Evolutionary conservation across 805 yeast genomes (phyloP), one percentile per base, ranked within the genome.

Genomic region (Spencermartinsiella europaea): DNA sequence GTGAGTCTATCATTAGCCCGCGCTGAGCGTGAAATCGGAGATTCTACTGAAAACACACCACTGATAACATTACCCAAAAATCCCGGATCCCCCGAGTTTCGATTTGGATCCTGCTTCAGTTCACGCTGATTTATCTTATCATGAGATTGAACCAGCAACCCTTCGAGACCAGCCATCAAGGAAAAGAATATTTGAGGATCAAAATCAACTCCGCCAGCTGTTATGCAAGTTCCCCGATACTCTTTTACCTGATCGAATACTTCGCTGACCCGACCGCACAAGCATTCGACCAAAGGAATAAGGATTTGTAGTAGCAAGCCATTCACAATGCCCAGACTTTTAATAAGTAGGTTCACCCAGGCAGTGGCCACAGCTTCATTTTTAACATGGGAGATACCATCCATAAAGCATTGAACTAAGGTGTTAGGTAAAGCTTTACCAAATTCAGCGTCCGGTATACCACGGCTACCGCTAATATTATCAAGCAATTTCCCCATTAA

Each of bases 31-130:
- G 64, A 55, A 16, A 71, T 69, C 0, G 83, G 84, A 0, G 85
- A 72, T 52, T 85, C 95, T 12, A 80, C 77, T 46, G 78, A 83
- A 58, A 85, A 83, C 0, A 85, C 95, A 1, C 93, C 93, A 51
- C 83, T 85, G 45, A 85, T 83, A 20, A 69, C 69, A 35, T 57
- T 64, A 7, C 65, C 45, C 56, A 85, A 71, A 64, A 82, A 76
- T 17, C 87, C 77, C 20, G 75, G 61, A 36, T 76, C 78, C 7
- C 49, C 48, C 2, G 56, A n/a, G 15, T 19, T 21, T 49, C 52
- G 42, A 45, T 14, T 52, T 28, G 31, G 17, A 12, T 42, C 47
- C 19, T 37, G 28, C 16, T 42, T 38, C 20, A 34, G 8, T 8
- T 38, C 42, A 7, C 31, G 17, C 5, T n/a, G 15, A 7, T 7